phyloP scores from a whole-genome alignment of 495 filamentous ascomycete genomes.

The Tricharina praecox region DNA sequence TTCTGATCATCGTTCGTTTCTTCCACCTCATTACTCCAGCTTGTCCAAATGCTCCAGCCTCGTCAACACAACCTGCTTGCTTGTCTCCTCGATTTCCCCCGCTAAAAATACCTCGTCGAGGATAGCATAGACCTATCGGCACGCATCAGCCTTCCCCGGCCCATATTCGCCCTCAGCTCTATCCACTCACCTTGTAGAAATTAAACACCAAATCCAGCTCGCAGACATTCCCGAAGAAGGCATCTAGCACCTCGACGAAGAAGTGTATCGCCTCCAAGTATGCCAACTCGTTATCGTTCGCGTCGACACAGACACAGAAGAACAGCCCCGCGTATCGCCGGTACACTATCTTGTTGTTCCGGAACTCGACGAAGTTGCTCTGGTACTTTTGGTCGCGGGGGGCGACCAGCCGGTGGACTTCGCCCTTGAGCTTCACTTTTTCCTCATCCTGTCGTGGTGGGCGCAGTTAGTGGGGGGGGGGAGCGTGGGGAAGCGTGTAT shows the following conservation, averaged over 20 bases:
- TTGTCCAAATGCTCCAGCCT: conserved; percentile 92
- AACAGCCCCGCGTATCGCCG: conserved; percentile 92
- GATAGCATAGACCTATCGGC: conserved; percentile 64
- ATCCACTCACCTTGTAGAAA: conserved; percentile 58
- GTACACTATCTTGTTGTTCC: conserved; percentile 86
- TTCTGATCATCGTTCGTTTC: not conserved
- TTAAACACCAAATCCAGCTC: conserved; percentile 98
- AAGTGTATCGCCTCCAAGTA: conserved; percentile 98
- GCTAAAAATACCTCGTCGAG: conserved; percentile 94
- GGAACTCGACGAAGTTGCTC: conserved; percentile 95
- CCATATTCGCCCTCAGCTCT: too few species aligned
- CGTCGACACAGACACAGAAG: conserved; percentile 97
- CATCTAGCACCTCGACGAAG: conserved; percentile 95
- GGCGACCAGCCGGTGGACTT: conserved; percentile 82
- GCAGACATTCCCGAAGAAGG: conserved; percentile 98
- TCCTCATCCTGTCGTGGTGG: conserved; percentile 27
- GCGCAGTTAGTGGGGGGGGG: too few species aligned
- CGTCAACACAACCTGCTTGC: conserved; percentile 92
- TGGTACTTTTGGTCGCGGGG: conserved; percentile 98
- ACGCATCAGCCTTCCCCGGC: conserved; percentile 12
- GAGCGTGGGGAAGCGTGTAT: not conserved
- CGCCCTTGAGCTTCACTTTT: conserved; percentile 27
- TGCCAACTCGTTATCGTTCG: conserved; percentile 95
- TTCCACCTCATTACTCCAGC: conserved; percentile 49
- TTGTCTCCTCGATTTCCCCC: conserved; percentile 95